Conservation (phyloP, 371 early-diverging fungal genomes). For the Apophysomyces trapeziformis region DNA sequence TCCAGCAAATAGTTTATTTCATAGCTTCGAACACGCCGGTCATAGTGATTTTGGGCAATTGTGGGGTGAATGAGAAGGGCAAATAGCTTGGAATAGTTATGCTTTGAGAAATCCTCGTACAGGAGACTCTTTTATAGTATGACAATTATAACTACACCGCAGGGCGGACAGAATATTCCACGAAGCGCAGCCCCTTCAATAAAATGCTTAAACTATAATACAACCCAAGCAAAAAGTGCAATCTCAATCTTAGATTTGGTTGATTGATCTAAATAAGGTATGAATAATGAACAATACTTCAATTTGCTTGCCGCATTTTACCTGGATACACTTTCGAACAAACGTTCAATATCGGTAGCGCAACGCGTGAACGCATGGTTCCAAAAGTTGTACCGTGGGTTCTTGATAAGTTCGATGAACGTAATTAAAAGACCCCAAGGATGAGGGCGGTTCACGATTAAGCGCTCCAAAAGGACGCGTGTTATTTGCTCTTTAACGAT, state of each 20-base stretch:
- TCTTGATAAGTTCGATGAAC: constrained; percentile 95
- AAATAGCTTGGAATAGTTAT: background rate
- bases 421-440: constrained; percentile 98
- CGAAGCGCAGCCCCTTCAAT: constrained; percentile 1
- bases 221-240: constrained; percentile 11
- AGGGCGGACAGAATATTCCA: constrained; percentile 2
- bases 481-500: constrained; percentile 94
- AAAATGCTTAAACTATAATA: constrained; percentile 13
- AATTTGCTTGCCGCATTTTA: constrained; percentile 24
- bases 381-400: constrained; percentile 91
- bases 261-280: constrained; percentile 41
- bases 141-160: background rate
- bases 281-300: constrained; percentile 11
- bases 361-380: constrained; percentile 77
- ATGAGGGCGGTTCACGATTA: constrained; percentile 96
- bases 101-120: background rate
- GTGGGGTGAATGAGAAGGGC: no score
- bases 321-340: constrained; percentile 76
- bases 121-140: constrained; percentile 4
- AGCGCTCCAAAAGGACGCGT: constrained; percentile 91
- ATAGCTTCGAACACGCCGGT: no score
- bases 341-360: constrained; percentile 74
- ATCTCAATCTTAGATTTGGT: constrained; percentile 41
- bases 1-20: no score
- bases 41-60: no score